Evolutionary conservation across 192 early-diverging fungal genomes (phyloP).

Genomic region (Dissophora globulifera): DNA sequence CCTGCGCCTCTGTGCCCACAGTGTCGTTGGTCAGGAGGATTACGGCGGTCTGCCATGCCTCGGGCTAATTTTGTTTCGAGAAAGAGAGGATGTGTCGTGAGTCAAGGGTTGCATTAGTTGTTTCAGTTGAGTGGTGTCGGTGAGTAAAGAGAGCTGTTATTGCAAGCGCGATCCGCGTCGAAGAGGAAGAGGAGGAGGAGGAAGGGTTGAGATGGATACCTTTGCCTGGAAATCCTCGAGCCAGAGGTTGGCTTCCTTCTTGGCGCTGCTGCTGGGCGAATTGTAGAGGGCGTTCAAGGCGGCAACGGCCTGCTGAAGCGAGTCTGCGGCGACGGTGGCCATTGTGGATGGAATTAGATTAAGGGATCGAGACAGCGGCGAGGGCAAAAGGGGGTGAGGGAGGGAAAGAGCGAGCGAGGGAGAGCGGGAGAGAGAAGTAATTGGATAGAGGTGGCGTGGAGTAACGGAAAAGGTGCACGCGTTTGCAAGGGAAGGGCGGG

Average conservation of each 20-base stretch:
- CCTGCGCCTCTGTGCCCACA: constrained; percentile 65
- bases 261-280: constrained; percentile 41
- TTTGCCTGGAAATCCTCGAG: constrained; percentile 89
- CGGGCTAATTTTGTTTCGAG: constrained; percentile 58
- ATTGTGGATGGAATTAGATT: constrained; percentile 3
- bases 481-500: too few species aligned
- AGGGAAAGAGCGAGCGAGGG: neutral
- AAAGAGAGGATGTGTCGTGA: neutral
- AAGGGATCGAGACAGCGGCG: neutral
- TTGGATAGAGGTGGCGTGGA: too few species aligned
- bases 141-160: too few species aligned
- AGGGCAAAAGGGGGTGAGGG: neutral
- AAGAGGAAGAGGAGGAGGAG: neutral
- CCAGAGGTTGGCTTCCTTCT: constrained; percentile 78
- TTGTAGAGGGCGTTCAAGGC: constrained; percentile 63
- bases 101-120: too few species aligned
- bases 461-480: too few species aligned
- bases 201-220: constrained; percentile 52
- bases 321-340: constrained; percentile 30
- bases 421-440: neutral
- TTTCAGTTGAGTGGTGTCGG: too few species aligned
- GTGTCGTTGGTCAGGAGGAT: constrained; percentile 69
- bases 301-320: constrained; percentile 46
- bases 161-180: too few species aligned
- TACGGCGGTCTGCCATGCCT: constrained; percentile 89